phyloP scores from a whole-genome alignment of 768 basidiomycete genomes.

The Hydnomerulius pinastri region DNA sequence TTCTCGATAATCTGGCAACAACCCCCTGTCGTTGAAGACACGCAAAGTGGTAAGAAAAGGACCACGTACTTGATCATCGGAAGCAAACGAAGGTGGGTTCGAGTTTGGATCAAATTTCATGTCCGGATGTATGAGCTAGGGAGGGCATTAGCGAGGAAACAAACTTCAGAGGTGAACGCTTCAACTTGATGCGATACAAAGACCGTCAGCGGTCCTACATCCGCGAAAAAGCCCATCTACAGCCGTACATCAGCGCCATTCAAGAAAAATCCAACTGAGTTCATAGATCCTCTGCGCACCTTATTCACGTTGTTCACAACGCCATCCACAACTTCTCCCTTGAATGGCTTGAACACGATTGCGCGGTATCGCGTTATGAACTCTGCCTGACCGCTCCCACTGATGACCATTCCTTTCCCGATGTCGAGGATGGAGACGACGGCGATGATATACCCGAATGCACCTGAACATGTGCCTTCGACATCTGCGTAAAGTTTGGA shows the following conservation, averaged over 20 bases:
- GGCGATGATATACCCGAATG: slow-evolving; percentile 93
- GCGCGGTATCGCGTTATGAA: slow-evolving; percentile 94
- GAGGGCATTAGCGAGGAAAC: slow-evolving; percentile 6
- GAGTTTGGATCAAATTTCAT: slow-evolving; percentile 95
- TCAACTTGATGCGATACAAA: slow-evolving; percentile 94
- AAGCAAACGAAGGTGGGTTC: slow-evolving; percentile 95
- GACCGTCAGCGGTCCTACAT: slow-evolving; percentile 90
- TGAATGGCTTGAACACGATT: slow-evolving; percentile 99
- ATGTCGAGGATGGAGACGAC: slow-evolving; percentile 90
- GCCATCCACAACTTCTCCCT: slow-evolving; percentile 97
- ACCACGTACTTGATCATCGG: slow-evolving; percentile 72
- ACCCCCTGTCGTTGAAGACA: background rate
- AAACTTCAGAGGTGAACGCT: slow-evolving; percentile 22
- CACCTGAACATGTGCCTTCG: slow-evolving; percentile 95
- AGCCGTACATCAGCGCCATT: slow-evolving; percentile 2
- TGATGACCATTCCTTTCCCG: slow-evolving; percentile 89
- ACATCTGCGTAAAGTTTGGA: slow-evolving; percentile 94
- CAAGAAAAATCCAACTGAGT: background rate
- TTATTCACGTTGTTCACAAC: slow-evolving; percentile 95
- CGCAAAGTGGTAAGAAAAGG: background rate
- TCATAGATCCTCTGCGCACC: slow-evolving; percentile 45
- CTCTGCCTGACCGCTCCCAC: slow-evolving; percentile 93
- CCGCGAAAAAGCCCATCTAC: slow-evolving; percentile 98
- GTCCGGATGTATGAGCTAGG: slow-evolving; percentile 91
- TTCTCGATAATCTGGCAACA: slow-evolving; percentile 81